Evolutionary conservation across 2,329 filamentous ascomycete genomes (phyloP).

Genomic region (Thelonectria rubi): DNA sequence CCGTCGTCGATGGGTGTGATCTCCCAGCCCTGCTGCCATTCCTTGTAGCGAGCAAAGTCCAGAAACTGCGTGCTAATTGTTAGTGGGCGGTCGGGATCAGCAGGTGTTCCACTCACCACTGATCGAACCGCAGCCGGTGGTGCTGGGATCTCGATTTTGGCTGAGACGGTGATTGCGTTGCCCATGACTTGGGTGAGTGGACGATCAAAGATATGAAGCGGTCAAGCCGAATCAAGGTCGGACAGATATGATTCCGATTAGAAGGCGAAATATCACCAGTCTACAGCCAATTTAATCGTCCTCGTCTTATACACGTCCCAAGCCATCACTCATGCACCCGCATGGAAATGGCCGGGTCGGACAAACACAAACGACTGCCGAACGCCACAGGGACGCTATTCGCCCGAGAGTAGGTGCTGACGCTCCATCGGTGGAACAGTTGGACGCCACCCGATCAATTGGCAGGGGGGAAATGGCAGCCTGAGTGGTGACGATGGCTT

Average conservation of each 20-base stretch:
- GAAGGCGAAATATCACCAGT: no score
- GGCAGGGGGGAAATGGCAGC: neutral
- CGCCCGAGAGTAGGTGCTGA: neutral
- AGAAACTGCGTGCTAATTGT: conserved; percentile 28
- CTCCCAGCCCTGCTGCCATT: conserved; percentile 31
- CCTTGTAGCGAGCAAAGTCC: conserved; percentile 25
- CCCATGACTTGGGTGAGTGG: neutral
- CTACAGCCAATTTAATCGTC: no score
- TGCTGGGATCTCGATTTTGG: neutral
- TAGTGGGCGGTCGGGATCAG: neutral
- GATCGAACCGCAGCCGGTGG: neutral
- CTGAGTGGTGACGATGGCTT: neutral
- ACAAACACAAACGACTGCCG: neutral
- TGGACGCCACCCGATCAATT: neutral
- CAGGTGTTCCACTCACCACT: neutral
- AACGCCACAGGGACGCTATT: neutral
- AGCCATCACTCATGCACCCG: neutral
- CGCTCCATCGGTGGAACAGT: neutral
- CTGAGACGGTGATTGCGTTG: neutral
- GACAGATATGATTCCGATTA: no score
- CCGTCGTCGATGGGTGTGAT: conserved; percentile 13
- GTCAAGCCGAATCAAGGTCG: no score
- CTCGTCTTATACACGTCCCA: no score
- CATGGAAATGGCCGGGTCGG: neutral
- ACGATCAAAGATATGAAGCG: no score